Evolutionary conservation across 208 protist species (phyloP).

Genomic region (Trypanosoma scelopori): DNA sequence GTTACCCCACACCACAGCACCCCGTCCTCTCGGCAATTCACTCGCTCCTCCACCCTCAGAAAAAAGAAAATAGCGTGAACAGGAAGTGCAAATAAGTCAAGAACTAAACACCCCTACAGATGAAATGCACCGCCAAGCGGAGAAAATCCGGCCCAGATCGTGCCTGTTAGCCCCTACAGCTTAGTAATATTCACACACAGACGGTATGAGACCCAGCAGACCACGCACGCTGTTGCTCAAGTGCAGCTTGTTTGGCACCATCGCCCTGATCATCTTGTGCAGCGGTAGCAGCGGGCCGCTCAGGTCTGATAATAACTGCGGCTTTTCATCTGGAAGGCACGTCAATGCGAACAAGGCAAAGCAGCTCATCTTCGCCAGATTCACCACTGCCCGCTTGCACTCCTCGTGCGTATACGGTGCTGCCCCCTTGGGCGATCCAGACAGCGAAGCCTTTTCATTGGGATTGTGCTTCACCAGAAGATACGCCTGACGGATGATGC

Average conservation of each 20-base stretch:
- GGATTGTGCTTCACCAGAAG: slow-evolving; percentile 62
- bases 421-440: background rate
- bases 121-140: no score
- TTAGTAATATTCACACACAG: slow-evolving; percentile 87
- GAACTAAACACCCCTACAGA: no score
- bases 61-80: no score
- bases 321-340: slow-evolving; percentile 75
- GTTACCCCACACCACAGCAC: no score
- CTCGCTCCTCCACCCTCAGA: no score
- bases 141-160: no score
- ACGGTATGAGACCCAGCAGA: slow-evolving; percentile 67
- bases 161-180: background rate
- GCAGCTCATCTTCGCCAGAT: slow-evolving; percentile 74
- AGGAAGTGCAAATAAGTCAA: no score
- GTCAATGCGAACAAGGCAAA: slow-evolving; percentile 83
- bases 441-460: no score
- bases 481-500: slow-evolving; percentile 70
- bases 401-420: slow-evolving; percentile 56
- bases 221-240: slow-evolving; percentile 77
- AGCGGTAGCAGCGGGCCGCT: slow-evolving; percentile 68
- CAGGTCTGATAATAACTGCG: slow-evolving; percentile 69
- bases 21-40: no score
- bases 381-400: slow-evolving; percentile 68
- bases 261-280: slow-evolving; percentile 61
- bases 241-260: slow-evolving; percentile 68